These are phyloP conservation scores for Mycena crocata DNA, from an alignment of 768 basidiomycete genomes.

Conservation along the genomic window DNA sequence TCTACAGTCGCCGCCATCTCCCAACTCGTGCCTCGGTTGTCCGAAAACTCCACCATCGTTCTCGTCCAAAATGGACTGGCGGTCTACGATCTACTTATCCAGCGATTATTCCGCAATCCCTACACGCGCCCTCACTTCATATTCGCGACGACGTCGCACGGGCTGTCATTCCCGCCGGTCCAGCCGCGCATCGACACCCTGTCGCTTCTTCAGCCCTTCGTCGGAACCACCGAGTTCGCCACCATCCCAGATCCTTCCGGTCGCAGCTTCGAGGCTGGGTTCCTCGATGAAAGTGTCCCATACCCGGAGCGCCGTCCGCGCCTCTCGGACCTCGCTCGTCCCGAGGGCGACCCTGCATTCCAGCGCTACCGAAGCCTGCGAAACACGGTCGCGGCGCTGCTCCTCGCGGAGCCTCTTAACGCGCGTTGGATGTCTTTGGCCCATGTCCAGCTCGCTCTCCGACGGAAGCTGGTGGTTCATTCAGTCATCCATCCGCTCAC, in stretches of 20 bases:
- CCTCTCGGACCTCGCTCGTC: constrained; percentile 64
- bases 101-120: constrained; percentile 67
- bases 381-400: constrained; percentile 74
- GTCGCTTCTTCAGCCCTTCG: constrained; percentile 61
- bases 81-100: constrained; percentile 77
- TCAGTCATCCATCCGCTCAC: constrained; percentile 88
- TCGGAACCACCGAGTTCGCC: constrained; percentile 78
- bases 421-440: constrained; percentile 74
- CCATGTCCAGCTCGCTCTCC: constrained; percentile 75
- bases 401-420: constrained; percentile 65
- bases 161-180: constrained; percentile 58
- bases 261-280: constrained; percentile 72
- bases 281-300: constrained; percentile 49
- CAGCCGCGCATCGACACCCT: constrained; percentile 39
- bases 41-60: constrained; percentile 80
- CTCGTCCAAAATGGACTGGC: constrained; percentile 98
- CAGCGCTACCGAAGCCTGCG: constrained; percentile 70
- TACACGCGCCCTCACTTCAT: constrained; percentile 76
- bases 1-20: constrained; percentile 69
- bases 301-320: constrained; percentile 54
- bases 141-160: constrained; percentile 73
- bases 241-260: constrained; percentile 76
- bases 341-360: constrained; percentile 50
- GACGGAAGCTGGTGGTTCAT: constrained; percentile 86
- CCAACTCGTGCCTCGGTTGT: constrained; percentile 71